Conservation (phyloP, 805 yeast species). For the Spathaspora gorwiae region DNA sequence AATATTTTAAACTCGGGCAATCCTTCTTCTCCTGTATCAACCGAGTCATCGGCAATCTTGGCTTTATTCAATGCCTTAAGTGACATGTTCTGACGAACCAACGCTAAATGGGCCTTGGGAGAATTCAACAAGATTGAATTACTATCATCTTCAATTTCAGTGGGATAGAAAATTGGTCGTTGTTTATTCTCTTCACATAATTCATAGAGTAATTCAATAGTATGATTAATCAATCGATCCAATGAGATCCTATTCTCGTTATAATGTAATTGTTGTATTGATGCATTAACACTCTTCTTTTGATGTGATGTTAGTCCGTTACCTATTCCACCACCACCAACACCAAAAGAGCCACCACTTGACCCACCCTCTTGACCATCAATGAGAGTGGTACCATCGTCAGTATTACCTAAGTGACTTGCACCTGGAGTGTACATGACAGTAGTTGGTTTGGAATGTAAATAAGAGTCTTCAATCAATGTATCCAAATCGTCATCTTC, state of each 20-base stretch:
- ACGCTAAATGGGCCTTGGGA: conserved; percentile 48
- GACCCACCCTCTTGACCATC: not conserved
- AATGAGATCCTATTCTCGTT: conserved; percentile 66
- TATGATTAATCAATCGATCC: conserved; percentile 54
- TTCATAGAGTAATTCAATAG: conserved; percentile 47
- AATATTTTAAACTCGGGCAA: conserved; percentile 53
- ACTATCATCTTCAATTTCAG: conserved; percentile 27
- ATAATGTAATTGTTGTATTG: conserved; percentile 70
- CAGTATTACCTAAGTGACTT: conserved; percentile 17
- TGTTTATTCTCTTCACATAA: conserved; percentile 51
- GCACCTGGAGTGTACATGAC: conserved; percentile 31
- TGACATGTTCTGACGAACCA: conserved; percentile 38
- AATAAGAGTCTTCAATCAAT: not conserved
- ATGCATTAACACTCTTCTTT: conserved; percentile 37
- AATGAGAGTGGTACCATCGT: not conserved
- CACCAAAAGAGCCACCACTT: conserved; percentile 25
- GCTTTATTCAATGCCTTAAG: conserved; percentile 3
- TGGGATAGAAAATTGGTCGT: conserved; percentile 63
- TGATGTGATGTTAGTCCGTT: not conserved
- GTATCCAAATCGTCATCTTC: conserved; percentile 8
- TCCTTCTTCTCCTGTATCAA: conserved; percentile 9
- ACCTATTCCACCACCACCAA: conserved; percentile 18
- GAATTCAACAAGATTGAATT: conserved; percentile 41
- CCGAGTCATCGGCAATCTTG: conserved; percentile 8
- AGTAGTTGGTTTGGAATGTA: conserved; percentile 12